These are phyloP conservation scores for Aspergillus hancockii DNA, from an alignment of 495 filamentous ascomycete genomes.

Conservation along the genomic window DNA sequence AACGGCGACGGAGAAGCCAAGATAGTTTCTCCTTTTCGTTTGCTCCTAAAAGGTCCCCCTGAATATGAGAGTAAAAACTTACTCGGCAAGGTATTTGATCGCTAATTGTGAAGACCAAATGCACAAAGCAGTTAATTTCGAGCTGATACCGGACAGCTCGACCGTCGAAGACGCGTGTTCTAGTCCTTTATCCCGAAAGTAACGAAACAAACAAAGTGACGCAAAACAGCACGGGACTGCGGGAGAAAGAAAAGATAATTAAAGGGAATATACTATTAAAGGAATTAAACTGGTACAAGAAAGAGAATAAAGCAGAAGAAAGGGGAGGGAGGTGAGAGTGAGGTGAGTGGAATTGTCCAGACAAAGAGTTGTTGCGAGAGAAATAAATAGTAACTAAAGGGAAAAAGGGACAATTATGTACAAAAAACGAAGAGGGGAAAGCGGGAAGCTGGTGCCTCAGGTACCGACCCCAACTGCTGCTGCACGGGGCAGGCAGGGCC, in stretches of 20 bases:
- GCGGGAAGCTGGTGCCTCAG: neutral
- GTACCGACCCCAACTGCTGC: too few species aligned
- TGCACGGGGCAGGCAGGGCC: neutral
- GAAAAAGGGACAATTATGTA: slow-evolving; percentile 4
- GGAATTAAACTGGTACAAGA: slow-evolving; percentile 24
- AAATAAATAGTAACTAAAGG: neutral
- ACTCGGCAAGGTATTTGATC: neutral
- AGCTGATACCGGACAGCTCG: neutral
- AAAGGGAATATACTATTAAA: slow-evolving; percentile 16
- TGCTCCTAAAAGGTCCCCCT: neutral
- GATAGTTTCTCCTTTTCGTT: slow-evolving; percentile 16
- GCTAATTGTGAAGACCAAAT: neutral
- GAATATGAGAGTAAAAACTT: neutral
- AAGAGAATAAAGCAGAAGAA: slow-evolving; percentile 31
- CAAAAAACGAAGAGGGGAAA: slow-evolving; percentile 1
- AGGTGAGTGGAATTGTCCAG: slow-evolving; percentile 17
- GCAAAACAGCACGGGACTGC: neutral
- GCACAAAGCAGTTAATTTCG: neutral
- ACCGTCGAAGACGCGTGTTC: neutral
- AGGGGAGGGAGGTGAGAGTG: slow-evolving; percentile 16
- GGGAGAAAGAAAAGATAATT: slow-evolving; percentile 13
- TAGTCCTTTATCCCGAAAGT: slow-evolving; percentile 4
- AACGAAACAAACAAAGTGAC: neutral
- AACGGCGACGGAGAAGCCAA: slow-evolving; percentile 10
- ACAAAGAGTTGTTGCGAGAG: neutral